phyloP scores from a whole-genome alignment of 2,329 filamentous ascomycete species.

The Penicillium brasilianum region DNA sequence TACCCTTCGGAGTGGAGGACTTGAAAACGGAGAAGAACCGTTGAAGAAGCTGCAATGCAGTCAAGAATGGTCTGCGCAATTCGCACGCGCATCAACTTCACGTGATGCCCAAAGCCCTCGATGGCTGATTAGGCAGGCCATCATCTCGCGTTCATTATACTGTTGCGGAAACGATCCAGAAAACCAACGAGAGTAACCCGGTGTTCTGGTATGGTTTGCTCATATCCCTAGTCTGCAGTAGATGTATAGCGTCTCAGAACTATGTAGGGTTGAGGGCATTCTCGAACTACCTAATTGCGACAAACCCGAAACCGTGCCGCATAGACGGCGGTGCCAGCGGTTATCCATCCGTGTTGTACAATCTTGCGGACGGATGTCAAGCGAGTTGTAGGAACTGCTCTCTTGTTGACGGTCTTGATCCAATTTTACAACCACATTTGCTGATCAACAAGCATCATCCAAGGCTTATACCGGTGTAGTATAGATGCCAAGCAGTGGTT shows the following conservation, averaged over 20 bases:
- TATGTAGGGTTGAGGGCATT: neutral
- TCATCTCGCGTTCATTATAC: too few relatives aligned
- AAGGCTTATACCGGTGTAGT: neutral
- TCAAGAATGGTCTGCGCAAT: neutral
- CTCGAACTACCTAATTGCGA: neutral
- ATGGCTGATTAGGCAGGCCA: too few relatives aligned
- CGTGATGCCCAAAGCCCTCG: constrained; percentile 10
- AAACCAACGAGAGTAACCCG: too few relatives aligned
- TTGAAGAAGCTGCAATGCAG: neutral
- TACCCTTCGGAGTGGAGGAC: neutral
- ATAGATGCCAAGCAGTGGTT: neutral
- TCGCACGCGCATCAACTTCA: constrained; percentile 4
- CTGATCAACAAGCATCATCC: neutral
- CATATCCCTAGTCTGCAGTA: neutral
- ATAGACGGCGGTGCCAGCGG: neutral
- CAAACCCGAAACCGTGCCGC: neutral
- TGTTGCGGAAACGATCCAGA: too few relatives aligned
- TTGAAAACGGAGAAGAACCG: neutral
- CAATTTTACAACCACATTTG: neutral
- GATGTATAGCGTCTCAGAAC: neutral
- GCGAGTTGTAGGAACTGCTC: neutral
- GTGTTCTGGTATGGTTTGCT: neutral
- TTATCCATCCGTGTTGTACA: too few relatives aligned
- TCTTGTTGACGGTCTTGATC: neutral
- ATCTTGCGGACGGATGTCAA: too few relatives aligned